phyloP scores from a whole-genome alignment of 352 stramenopile genomes.

The Peronospora belbahrii region DNA sequence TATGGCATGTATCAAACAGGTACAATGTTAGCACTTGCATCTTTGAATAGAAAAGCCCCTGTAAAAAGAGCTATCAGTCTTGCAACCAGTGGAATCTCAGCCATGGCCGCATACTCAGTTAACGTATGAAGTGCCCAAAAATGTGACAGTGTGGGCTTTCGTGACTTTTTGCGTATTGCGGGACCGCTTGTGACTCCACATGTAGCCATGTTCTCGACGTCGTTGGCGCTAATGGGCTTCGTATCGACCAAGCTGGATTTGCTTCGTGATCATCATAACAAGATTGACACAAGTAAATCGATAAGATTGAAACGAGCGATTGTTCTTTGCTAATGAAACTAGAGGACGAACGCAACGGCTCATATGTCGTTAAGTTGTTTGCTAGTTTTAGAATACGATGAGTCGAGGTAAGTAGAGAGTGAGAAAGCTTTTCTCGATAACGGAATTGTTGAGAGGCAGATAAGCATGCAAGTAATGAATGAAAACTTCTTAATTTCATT shows the following conservation, averaged over 20 bases:
- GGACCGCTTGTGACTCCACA: slow-evolving; percentile 47
- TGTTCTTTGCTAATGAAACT: too few species aligned
- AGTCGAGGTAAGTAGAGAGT: too few species aligned
- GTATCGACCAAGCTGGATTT: slow-evolving; percentile 57
- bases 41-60: slow-evolving; percentile 23
- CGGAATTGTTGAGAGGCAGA: too few species aligned
- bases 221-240: slow-evolving; percentile 59
- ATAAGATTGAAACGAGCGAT: too few species aligned
- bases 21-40: slow-evolving; percentile 36
- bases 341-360: too few species aligned
- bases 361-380: too few species aligned
- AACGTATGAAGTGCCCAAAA: slow-evolving; percentile 61
- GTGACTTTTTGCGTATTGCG: slow-evolving; percentile 59
- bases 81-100: slow-evolving; percentile 24
- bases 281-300: too few species aligned
- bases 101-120: slow-evolving; percentile 44
- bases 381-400: too few species aligned
- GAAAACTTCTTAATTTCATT: too few species aligned
- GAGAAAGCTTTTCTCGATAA: too few species aligned
- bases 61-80: slow-evolving; percentile 36
- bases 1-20: slow-evolving; percentile 69
- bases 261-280: slow-evolving; percentile 1
- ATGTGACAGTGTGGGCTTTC: slow-evolving; percentile 63
- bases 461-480: too few species aligned
- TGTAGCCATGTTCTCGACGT: slow-evolving; percentile 59